Base-by-base conservation (phyloP, 129 eudicot species). In the Calendula officinalis region DNA sequence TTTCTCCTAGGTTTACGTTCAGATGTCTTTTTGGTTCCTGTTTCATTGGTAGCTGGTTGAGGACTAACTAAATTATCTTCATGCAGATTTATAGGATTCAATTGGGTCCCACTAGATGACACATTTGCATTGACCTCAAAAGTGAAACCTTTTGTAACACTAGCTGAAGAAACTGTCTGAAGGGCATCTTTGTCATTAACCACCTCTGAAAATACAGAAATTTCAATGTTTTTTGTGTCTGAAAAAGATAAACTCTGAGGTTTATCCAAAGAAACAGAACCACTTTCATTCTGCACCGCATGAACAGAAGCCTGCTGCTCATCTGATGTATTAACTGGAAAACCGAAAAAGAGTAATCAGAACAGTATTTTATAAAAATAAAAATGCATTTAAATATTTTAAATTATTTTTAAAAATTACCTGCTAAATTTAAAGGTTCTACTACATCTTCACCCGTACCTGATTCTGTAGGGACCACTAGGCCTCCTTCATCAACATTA, bases 1-100 rank as follows among this genome's bases (percentile, higher is more conserved):
- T 70, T 86, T 77, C 86, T 92, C 72, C 95, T 83, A 22, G 83
- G 39, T 71, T 91, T 94, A 32, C 94, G 86, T 45, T 71, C 88
- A 27, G 95, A 76, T 7, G 75, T 61, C 50, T 59, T 66, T 77
- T 76, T 85, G 57, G 68, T 22, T 71, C 76, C 85, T 71, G 67
- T 71, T 41, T 72, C 69, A 34, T 49, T 17, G 49, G 48, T 79
- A 64, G 78, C 70, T 46, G 54, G 60, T 62, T 69, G 74, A 67
- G 77, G 39, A 72, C 49, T 75, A 49, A 51, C 66, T 8, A 48
- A 62, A 48, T 71, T 64, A 67, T 64, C 59, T 68, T 75, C 70
- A 56, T 59, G 72, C 46, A 63, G 53, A 39, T 59, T 52, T 6
- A 35, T 53, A 38, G 77, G 73, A 69, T 80, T 73, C 62, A 40